Conservation (phyloP, 495 filamentous ascomycete genomes). For the Penicillium riverlandense region DNA sequence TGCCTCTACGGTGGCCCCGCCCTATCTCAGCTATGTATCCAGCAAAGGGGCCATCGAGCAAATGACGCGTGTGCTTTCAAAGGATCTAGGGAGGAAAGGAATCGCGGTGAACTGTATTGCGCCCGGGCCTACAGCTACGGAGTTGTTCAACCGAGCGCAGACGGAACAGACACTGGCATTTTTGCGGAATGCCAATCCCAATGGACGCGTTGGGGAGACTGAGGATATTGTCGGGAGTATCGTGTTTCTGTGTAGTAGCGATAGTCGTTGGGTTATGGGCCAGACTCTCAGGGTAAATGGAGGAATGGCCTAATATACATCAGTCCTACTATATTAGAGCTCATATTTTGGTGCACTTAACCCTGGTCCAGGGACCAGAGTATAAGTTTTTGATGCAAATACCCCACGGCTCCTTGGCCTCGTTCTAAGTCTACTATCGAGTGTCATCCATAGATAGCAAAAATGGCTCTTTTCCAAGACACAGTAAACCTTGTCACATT, state of each 20-base stretch:
- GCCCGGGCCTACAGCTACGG: slow-evolving; percentile 59
- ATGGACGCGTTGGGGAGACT: slow-evolving; percentile 50
- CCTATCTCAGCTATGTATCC: slow-evolving; percentile 54
- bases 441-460: no score
- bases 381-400: no score
- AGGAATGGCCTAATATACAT: slow-evolving; percentile 17
- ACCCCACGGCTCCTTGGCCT: no score
- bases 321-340: no score
- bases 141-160: slow-evolving; percentile 59
- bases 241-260: slow-evolving; percentile 43
- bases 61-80: slow-evolving; percentile 55
- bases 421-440: no score
- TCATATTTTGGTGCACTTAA: no score
- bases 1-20: slow-evolving; percentile 40
- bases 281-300: slow-evolving; percentile 59
- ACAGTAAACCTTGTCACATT: no score
- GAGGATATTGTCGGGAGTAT: slow-evolving; percentile 56
- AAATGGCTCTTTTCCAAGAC: no score
- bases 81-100: slow-evolving; percentile 54
- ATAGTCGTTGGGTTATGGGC: slow-evolving; percentile 57
- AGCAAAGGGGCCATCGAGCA: slow-evolving; percentile 68
- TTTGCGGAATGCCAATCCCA: slow-evolving; percentile 44
- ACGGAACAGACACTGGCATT: slow-evolving; percentile 43
- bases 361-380: no score
- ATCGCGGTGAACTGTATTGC: slow-evolving; percentile 60